Conservation (phyloP, 2,329 filamentous ascomycete species). For the Sporothrix schenckii region DNA sequence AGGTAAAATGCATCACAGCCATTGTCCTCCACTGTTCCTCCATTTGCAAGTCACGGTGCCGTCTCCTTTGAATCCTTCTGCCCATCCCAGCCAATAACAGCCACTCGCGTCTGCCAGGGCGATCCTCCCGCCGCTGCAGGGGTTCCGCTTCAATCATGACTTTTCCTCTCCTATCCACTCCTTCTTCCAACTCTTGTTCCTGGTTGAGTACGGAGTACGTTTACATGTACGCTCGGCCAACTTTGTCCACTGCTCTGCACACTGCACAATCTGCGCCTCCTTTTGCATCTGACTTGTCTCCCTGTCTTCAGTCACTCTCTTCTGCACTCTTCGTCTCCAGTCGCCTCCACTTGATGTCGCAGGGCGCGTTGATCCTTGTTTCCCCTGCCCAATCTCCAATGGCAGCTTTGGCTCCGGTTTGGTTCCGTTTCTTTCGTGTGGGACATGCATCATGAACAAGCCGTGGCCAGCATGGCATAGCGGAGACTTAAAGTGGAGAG, state of each 20-base stretch:
- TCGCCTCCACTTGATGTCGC: not conserved
- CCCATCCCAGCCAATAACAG: not conserved
- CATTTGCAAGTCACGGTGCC: no score
- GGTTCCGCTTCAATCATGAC: no score
- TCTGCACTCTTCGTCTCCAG: not conserved
- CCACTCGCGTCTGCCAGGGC: not conserved
- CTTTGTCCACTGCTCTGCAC: not conserved
- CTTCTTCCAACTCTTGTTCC: no score
- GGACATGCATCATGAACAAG: not conserved
- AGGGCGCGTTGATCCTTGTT: conserved; percentile 10
- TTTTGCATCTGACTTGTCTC: not conserved
- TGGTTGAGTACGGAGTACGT: not conserved
- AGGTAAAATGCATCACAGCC: not conserved
- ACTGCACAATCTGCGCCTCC: not conserved
- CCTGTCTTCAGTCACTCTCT: not conserved
- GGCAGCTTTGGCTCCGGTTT: no score
- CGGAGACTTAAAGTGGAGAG: not conserved
- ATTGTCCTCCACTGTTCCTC: no score
- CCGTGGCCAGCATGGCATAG: not conserved
- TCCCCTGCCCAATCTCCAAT: not conserved
- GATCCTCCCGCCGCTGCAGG: no score
- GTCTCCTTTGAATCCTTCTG: no score
- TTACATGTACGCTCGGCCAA: not conserved
- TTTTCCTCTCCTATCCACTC: no score
- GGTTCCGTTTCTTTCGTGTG: not conserved